A percentile compares a stretch with the other conserved stretches of the same genome.
Conservation (phyloP, 164 flowering plant species). For the Aristolochia fimbriata region DNA sequence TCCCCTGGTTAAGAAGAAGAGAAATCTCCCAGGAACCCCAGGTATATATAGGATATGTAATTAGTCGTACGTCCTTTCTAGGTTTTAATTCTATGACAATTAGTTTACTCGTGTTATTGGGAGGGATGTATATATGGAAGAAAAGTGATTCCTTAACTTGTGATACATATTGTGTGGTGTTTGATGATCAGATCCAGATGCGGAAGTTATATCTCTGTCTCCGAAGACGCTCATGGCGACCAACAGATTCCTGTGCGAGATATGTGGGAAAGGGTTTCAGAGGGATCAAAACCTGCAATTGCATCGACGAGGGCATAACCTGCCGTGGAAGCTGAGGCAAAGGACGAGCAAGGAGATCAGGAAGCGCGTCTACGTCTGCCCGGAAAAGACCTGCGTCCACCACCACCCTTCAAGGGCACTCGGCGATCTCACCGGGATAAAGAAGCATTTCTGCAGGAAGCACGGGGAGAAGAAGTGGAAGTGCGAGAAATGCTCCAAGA, state of each 20-base stretch:
- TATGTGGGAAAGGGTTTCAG: conserved; percentile 92
- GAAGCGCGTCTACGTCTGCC: conserved; percentile 88
- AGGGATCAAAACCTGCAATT: conserved; percentile 93
- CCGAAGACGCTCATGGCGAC: conserved; percentile 96
- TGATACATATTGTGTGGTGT: neutral
- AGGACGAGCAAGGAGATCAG: conserved; percentile 54
- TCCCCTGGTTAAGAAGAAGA: conserved; percentile 39
- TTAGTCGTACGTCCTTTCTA: too few species aligned
- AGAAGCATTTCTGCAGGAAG: conserved; percentile 86
- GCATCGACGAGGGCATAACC: conserved; percentile 86
- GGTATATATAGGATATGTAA: too few species aligned
- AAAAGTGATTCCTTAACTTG: neutral
- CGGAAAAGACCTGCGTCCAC: conserved; percentile 79
- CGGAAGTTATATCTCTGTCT: conserved; percentile 83
- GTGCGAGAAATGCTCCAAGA: conserved; percentile 88
- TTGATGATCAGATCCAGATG: conserved; percentile 67
- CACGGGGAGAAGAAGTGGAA: conserved; percentile 99
- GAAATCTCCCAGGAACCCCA: conserved; percentile 83
- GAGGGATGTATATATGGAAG: neutral
- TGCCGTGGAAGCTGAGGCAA: conserved; percentile 97
- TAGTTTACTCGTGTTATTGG: neutral
- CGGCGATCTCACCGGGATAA: conserved; percentile 89
- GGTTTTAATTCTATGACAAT: neutral
- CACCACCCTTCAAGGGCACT: conserved; percentile 91
- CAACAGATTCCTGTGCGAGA: conserved; percentile 88